These are phyloP conservation scores for Pterulicium gracile DNA, from an alignment of 1,284 basidiomycete genomes.

Conservation along the genomic window DNA sequence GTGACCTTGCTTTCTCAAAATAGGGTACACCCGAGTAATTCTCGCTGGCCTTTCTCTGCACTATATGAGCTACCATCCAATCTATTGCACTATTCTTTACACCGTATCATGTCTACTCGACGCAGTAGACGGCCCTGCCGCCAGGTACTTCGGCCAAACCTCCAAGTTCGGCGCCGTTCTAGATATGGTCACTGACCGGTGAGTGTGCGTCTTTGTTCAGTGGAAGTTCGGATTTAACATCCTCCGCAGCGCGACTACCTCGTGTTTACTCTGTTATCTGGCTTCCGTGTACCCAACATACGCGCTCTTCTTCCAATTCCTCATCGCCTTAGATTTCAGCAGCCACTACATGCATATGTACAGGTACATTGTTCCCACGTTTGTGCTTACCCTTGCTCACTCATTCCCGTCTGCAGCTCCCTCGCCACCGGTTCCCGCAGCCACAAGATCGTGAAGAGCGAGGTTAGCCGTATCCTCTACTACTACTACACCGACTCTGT, in stretches of 20 bases:
- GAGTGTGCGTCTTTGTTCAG: too few species aligned
- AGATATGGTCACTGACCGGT: conserved; percentile 99
- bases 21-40: conserved; percentile 88
- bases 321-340: conserved; percentile 96
- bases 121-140: conserved; percentile 91
- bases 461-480: conserved; percentile 88
- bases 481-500: conserved; percentile 92
- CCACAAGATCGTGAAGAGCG: conserved; percentile 87
- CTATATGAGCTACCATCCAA: conserved; percentile 93
- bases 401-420: conserved; percentile 46
- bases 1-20: conserved; percentile 1
- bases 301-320: conserved; percentile 84
- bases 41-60: conserved; percentile 85
- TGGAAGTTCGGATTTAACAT: too few species aligned
- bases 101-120: conserved; percentile 91
- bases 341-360: conserved; percentile 99
- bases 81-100: conserved; percentile 87
- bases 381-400: not conserved
- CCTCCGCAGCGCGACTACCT: conserved; percentile 92
- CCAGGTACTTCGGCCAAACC: conserved; percentile 82
- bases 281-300: conserved; percentile 79
- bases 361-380: conserved; percentile 50
- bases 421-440: conserved; percentile 86
- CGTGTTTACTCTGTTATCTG: conserved; percentile 91
- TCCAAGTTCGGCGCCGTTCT: conserved; percentile 97